Percentiles rank a stretch among this genome's conserved stretches.
These are phyloP conservation scores for Helianthus annuus DNA, from an alignment of 129 eudicot genomes.

Conservation along the genomic window HanXRQr2.0-SUNRISE NC_035435.2:17625700-17626199, in stretches of 20 bases:
- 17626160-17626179: constrained; percentile 21
- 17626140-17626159: constrained; percentile 22
- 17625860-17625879: constrained; percentile 17
- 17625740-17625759: constrained; percentile 5
- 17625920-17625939: constrained; percentile 12
- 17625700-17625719: constrained; percentile 4
- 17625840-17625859: constrained; percentile 18
- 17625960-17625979: neutral
- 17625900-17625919: neutral
- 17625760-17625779: neutral
- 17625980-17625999: constrained; percentile 13
- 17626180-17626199: constrained; percentile 22
- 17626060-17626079: neutral
- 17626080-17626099: constrained; percentile 27
- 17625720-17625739: neutral
- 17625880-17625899: neutral
- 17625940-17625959: constrained; percentile 3
- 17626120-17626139: constrained; percentile 3
- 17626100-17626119: neutral
- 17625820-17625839: neutral
- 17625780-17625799: constrained; percentile 27
- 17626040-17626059: constrained; percentile 7
- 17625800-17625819: constrained; percentile 20
- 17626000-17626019: constrained; percentile 20
- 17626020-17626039: constrained; percentile 22